Percentiles rank a stretch among this genome's conserved stretches.
phyloP scores from a whole-genome alignment of 495 filamentous ascomycete genomes.

The Aspergillus homomorphus region DNA sequence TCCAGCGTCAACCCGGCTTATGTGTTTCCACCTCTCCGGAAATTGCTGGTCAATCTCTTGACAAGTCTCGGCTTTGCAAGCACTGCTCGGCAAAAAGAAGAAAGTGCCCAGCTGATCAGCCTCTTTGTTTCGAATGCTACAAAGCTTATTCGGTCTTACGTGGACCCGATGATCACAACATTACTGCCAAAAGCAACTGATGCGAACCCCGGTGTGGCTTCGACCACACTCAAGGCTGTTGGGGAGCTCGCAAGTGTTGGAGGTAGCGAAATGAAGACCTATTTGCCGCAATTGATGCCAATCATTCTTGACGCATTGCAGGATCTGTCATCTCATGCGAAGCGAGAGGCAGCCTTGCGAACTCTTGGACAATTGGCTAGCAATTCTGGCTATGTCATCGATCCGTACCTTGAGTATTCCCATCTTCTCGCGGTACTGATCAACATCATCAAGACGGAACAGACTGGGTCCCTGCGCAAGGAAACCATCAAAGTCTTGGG shows the following conservation, averaged over 20 bases:
- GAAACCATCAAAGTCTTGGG: conserved; percentile 96
- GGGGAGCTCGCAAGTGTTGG: conserved; percentile 92
- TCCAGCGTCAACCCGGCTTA: conserved; percentile 92
- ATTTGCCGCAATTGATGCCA: conserved; percentile 86
- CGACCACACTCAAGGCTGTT: conserved; percentile 88
- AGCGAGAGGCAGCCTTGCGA: conserved; percentile 85
- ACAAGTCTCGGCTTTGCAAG: conserved; percentile 96
- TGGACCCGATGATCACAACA: conserved; percentile 88
- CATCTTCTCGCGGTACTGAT: conserved; percentile 88
- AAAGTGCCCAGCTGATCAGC: conserved; percentile 89
- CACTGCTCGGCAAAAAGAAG: conserved; percentile 87
- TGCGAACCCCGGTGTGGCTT: conserved; percentile 77
- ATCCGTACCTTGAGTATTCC: conserved; percentile 92
- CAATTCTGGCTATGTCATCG: conserved; percentile 95
- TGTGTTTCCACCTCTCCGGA: conserved; percentile 90
- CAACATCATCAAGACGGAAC: conserved; percentile 87
- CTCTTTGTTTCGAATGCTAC: conserved; percentile 88
- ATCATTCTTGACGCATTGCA: conserved; percentile 90
- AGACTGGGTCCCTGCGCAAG: conserved; percentile 75
- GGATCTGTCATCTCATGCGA: conserved; percentile 82
- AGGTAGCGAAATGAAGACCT: conserved; percentile 82
- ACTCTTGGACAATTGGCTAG: conserved; percentile 90
- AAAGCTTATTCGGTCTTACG: conserved; percentile 87
- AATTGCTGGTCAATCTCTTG: conserved; percentile 90
- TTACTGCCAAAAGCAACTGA: conserved; percentile 86